Base-by-base conservation (phyloP, 192 early-diverging fungal genomes). In the Cetraspora pellucida region DNA sequence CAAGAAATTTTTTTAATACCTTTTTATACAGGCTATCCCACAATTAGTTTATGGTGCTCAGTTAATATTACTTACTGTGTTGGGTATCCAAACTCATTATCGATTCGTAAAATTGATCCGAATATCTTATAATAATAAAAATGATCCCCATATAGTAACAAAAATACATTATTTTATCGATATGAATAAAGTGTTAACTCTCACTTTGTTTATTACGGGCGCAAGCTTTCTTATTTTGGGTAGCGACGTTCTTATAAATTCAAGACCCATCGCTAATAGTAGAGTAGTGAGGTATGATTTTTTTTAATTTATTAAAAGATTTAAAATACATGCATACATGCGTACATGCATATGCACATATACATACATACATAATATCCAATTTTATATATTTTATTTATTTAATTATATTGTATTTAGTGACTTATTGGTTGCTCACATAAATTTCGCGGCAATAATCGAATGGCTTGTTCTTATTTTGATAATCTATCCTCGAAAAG, bases 31-130 rank as follows among this genome's bases (percentile, higher is more conserved):
- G 63, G 19, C 37, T 11, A 37, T 82, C 49, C 81, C 81, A 28
- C 70, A 80, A 54, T 37, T 79, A 17, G 74, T 76, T 2, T 82
- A 70, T 70, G 74, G 60, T 44, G 25, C 58, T 19, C 27, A 67
- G 73, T 69, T 71, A 11, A 43, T 82, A 0, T n/a, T 74, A 17
- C 30, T 73, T 23, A 50, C n/a, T 28, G 2, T 68, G 16, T 57
- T 82, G 10, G 78, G 79, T 21, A 28, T 82, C 31, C 60, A 63
- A 30, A 77, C 79, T 1, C 79, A 82, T 50, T 55, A 70, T 13
- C 65, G 79, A 23, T 82, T 82, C 49, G 25, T 25, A 23, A 72
- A 45, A 7, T 68, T 82, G 16, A 72, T 79, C 23, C 21, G 54
- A 16, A 74, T 21, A 58, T 73, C 71, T 25, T 27, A 19, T 5